A percentile compares a stretch with the other conserved stretches of the same genome.
phyloP scores from a whole-genome alignment of 306 rosid genomes.

The Casuarina equisetifolia region DNA sequence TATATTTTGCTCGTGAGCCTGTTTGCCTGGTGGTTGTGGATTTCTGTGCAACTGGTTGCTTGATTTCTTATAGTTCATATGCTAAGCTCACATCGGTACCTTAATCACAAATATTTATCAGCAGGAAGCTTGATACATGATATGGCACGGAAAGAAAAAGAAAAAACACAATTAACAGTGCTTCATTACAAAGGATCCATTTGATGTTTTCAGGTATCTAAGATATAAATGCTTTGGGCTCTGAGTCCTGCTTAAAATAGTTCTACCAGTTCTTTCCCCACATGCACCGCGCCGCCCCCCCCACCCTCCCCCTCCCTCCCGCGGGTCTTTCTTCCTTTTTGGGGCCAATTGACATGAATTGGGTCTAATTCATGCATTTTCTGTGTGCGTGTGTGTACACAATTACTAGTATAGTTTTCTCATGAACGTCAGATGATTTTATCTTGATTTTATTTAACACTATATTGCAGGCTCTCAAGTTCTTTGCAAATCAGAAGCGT shows the following conservation, averaged over 20 bases:
- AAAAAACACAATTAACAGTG: background rate
- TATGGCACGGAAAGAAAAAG: background rate
- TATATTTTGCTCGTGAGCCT: background rate
- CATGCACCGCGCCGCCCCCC: too few species aligned
- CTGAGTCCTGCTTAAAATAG: background rate
- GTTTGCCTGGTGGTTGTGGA: background rate
- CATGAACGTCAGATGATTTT: background rate
- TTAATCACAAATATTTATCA: background rate
- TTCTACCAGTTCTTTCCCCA: background rate
- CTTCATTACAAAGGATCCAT: too few species aligned
- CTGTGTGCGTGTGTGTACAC: background rate
- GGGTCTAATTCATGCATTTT: too few species aligned
- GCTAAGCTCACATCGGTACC: background rate
- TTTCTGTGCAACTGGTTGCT: background rate
- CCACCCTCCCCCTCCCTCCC: too few species aligned
- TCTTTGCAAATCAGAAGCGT: conserved; percentile 54
- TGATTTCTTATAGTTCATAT: background rate
- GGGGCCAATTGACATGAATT: background rate
- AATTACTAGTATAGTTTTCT: background rate
- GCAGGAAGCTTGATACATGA: background rate
- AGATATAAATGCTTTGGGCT: background rate
- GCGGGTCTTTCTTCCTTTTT: background rate
- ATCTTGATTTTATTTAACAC: background rate
- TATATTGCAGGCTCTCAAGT: conserved; percentile 65
- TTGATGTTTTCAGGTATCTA: background rate